A percentile compares a stretch with the other conserved stretches of the same genome.
phyloP scores from a whole-genome alignment of 495 filamentous ascomycete genomes.

The Penicillium angulare region DNA sequence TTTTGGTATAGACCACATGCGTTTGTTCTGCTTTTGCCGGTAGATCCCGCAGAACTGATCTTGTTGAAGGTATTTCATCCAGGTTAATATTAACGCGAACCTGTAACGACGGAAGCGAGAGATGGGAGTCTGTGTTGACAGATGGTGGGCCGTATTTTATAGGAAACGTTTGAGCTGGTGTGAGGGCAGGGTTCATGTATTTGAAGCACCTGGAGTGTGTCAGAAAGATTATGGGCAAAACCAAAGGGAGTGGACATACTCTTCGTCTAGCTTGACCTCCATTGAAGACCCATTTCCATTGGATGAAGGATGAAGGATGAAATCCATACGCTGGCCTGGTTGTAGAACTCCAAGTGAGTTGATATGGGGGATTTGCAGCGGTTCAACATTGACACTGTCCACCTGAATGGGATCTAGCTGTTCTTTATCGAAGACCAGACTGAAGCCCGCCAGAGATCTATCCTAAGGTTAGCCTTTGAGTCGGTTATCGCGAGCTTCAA shows the following conservation, averaged over 20 bases:
- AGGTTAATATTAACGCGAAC: slow-evolving; percentile 22
- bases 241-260: slow-evolving; percentile 22
- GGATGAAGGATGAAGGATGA: slow-evolving; percentile 26
- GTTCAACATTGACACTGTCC: slow-evolving; percentile 39
- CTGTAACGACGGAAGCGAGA: background rate
- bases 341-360: slow-evolving; percentile 43
- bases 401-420: slow-evolving; percentile 35
- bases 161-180: slow-evolving; percentile 40
- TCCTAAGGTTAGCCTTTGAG: background rate
- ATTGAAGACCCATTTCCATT: slow-evolving; percentile 18
- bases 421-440: slow-evolving; percentile 29
- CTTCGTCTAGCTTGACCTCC: slow-evolving; percentile 42
- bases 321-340: slow-evolving; percentile 51
- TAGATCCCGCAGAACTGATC: slow-evolving; percentile 18
- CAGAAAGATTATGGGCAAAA: background rate
- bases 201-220: slow-evolving; percentile 39
- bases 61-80: slow-evolving; percentile 22
- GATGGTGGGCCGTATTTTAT: slow-evolving; percentile 14
- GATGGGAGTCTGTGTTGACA: background rate
- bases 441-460: slow-evolving; percentile 46
- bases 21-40: slow-evolving; percentile 35
- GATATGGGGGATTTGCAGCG: slow-evolving; percentile 6
- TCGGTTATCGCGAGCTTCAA: background rate
- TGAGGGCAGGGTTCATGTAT: slow-evolving; percentile 45
- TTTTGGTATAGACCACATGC: slow-evolving; percentile 50